Conservation (phyloP, 2,329 filamentous ascomycete genomes). For the Thelonectria rubi region DNA sequence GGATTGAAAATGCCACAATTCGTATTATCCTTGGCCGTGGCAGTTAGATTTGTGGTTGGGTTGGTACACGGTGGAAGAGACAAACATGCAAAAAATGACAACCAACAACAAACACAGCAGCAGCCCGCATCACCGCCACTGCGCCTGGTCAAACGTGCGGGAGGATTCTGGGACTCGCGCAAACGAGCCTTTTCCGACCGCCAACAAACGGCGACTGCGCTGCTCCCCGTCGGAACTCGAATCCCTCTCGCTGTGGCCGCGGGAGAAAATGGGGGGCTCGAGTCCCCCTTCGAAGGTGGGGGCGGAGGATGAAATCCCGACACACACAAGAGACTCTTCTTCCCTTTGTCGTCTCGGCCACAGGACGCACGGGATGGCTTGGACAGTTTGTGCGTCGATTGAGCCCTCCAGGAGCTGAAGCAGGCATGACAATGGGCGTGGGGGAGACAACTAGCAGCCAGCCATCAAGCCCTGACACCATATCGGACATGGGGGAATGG, state of each 20-base stretch:
- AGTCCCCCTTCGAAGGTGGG: not conserved
- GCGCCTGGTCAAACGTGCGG: too few species aligned
- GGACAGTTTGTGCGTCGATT: not conserved
- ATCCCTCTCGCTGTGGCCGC: not conserved
- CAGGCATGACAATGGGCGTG: slow-evolving; percentile 13
- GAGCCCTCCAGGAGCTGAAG: slow-evolving; percentile 8
- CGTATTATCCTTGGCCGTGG: not conserved
- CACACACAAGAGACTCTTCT: not conserved
- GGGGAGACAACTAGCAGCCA: slow-evolving; percentile 14
- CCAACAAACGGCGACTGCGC: not conserved
- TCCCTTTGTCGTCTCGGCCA: not conserved
- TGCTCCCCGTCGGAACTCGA: not conserved
- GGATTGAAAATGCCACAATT: too few species aligned
- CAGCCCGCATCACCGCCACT: too few species aligned
- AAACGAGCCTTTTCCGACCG: not conserved
- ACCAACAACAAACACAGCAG: too few species aligned
- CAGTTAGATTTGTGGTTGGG: not conserved
- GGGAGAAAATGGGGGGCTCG: not conserved
- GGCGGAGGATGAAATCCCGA: not conserved
- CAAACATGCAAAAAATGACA: too few species aligned
- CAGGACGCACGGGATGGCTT: not conserved
- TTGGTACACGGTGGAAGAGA: too few species aligned
- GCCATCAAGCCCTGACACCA: not conserved
- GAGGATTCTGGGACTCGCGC: not conserved
- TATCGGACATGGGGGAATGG: not conserved